Base-by-base conservation (phyloP, 192 early-diverging fungal genomes). In the Coemansia sp. region DNA sequence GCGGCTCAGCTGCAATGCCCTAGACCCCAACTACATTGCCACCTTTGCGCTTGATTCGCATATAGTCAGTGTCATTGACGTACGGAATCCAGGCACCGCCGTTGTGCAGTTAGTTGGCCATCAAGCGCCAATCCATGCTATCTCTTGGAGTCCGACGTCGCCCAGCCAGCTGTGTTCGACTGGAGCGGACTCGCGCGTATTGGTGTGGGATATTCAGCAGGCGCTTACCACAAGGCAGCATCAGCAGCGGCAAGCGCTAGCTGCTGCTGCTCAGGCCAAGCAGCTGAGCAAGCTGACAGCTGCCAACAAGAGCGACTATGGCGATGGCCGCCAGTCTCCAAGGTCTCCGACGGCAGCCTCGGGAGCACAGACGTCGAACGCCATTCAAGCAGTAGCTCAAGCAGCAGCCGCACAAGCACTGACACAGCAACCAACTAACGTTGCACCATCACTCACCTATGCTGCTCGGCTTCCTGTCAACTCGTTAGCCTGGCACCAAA, bases 11-110 rank as follows among this genome's bases (percentile, higher is more conserved):
- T 99, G 96, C 85, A 98, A 97, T 76, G 89, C 91, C 43, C 75
- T 93, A 31, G 96, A 98, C 43, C 86, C 90, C 9, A 95, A 96
- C 83, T 94, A 93, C 69, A 82, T 99, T 17, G 94, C 96, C 0
- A 95, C 96, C 0, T 94, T 99, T 76, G 91, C 90, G 59, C 88
- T 91, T 73, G 94, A 96, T 61, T 91, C 94, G 6, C 65, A 84
- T 14, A 74, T 78, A n/a, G 91, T 98, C 10, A 89, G 91, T 35
- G 88, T 99, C 57, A 70, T 99, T 40, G 98, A 99, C 81, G 87
- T 96, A 35, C 90, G 98, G 36, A 90, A 89, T 15, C 98, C 98
- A 7, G 93, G 93, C 11, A 83, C 92, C 1, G 91, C 96, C 2
- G 87, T 99, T 6, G 77, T 87, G 17, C 91, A 98, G 70, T 83